phyloP scores from a whole-genome alignment of 2,329 filamentous ascomycete species.

The Hymenoscyphus occultus region DNA sequence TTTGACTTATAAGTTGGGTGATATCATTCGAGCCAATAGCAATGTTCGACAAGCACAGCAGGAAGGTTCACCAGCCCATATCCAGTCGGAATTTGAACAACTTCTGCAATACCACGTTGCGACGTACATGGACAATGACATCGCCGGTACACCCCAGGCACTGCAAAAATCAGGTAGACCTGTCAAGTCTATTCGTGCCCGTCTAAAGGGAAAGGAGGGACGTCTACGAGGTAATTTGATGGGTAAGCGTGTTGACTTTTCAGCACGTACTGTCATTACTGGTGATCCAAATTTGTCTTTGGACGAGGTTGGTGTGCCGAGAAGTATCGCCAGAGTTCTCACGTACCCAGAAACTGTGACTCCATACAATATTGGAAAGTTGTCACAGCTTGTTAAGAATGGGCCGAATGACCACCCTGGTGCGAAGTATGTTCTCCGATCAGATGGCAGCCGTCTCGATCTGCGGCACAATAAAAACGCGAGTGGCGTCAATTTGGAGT shows the following conservation, averaged over 20 bases:
- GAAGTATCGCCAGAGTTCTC: conserved; percentile 85
- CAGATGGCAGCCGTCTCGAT: conserved; percentile 91
- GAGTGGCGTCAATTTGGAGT: conserved; percentile 76
- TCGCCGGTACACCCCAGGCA: conserved; percentile 89
- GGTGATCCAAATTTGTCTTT: conserved; percentile 95
- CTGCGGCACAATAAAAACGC: conserved; percentile 88
- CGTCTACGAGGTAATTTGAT: conserved; percentile 97
- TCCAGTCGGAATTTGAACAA: conserved; percentile 85
- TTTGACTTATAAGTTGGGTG: conserved; percentile 97
- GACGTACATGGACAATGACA: conserved; percentile 99
- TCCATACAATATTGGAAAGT: conserved; percentile 92
- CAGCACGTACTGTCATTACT: conserved; percentile 98
- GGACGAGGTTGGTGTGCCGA: conserved; percentile 94
- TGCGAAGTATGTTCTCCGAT: conserved; percentile 92
- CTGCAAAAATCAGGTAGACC: conserved; percentile 96
- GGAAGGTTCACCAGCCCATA: conserved; percentile 88
- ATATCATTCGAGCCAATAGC: conserved; percentile 96
- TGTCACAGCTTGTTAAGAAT: conserved; percentile 86
- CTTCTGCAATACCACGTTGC: conserved; percentile 96
- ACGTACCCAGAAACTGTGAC: conserved; percentile 98
- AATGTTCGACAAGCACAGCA: conserved; percentile 89
- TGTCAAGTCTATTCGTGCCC: conserved; percentile 93
- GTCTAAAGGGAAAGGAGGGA: conserved; percentile 98
- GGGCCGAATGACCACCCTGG: conserved; percentile 94
- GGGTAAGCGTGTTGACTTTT: conserved; percentile 99